Evolutionary conservation across 495 filamentous ascomycete species (phyloP).

Genomic region (Xylaria intraflava): DNA sequence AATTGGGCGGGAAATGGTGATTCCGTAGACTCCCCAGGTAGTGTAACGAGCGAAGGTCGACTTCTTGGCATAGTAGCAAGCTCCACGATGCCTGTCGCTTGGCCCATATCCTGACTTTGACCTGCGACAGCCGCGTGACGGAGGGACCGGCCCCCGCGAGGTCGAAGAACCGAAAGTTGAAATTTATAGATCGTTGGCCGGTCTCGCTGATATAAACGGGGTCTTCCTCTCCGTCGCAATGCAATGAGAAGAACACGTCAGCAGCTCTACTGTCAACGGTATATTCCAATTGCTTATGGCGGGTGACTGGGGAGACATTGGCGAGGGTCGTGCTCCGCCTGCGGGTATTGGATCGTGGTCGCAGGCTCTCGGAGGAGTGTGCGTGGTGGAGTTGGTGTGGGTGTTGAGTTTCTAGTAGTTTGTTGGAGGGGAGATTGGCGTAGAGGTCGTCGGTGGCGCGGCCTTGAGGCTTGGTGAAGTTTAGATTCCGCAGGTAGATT

Average conservation of each 20-base stretch:
- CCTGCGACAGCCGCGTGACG: slow-evolving; percentile 55
- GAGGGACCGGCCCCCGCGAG: slow-evolving; percentile 58
- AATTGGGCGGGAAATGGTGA: slow-evolving; percentile 77
- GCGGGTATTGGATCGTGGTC: slow-evolving; percentile 35
- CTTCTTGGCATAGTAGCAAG: slow-evolving; percentile 62
- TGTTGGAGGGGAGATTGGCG: slow-evolving; percentile 65
- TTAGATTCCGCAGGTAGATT: slow-evolving; percentile 80
- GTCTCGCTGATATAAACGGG: slow-evolving; percentile 90
- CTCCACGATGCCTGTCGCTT: slow-evolving; percentile 55
- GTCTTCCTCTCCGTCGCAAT: slow-evolving; percentile 56
- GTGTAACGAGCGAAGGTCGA: slow-evolving; percentile 64
- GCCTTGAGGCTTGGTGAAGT: slow-evolving; percentile 55
- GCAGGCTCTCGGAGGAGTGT: slow-evolving; percentile 63
- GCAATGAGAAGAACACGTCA: slow-evolving; percentile 86
- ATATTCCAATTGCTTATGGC: slow-evolving; percentile 74
- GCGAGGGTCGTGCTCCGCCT: slow-evolving; percentile 67
- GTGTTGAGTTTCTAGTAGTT: slow-evolving; percentile 47
- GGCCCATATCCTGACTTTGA: slow-evolving; percentile 73
- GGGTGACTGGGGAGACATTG: slow-evolving; percentile 54
- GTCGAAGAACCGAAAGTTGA: slow-evolving; percentile 83
- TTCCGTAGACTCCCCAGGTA: slow-evolving; percentile 76
- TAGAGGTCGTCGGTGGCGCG: slow-evolving; percentile 83
- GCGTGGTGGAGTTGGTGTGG: slow-evolving; percentile 55
- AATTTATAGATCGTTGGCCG: slow-evolving; percentile 74
- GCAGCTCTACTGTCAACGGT: slow-evolving; percentile 64